Base-by-base conservation (phyloP, 2,329 filamentous ascomycete genomes). In the Capronia americana region DNA sequence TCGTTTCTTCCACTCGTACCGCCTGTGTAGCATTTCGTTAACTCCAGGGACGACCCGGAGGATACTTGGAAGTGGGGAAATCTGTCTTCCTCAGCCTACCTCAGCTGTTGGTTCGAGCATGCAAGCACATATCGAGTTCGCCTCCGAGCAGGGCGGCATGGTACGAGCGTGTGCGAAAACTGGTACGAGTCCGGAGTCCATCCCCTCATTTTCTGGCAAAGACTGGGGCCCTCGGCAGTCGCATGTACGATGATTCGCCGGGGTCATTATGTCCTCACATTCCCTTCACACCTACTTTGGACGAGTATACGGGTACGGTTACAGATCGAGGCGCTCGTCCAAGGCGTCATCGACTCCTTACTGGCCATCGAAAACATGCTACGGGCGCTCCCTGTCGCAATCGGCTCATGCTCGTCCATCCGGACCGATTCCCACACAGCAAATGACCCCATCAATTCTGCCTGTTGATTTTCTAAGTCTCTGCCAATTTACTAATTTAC, bases 361-460 rank as follows among this genome's bases (percentile, higher is more conserved):
- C 44, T 57, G 38, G 38, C 57, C 57, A 50, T 59, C 41, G 41
- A 32, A 48, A 41, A 20, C 46, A 41, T 44, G 32, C 54, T 28
- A 23, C 20, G n/a, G 24, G 38, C 28, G 41, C 57, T 50, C 11
- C n/a, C 5, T 26, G 48, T 24, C 53, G 41, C 34, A 55, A 30
- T 63, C 53, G 60, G 54, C 60, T 63, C 53, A 38, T 55, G 32
- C 24, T 57, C 28, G 38, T 26, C 38, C 51, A 46, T 56, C 54
- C 53, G 28, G 12, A 20, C 41, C 57, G 38, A 41, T 20, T 38
- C 48, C 48, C 17, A 44, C 7, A 44, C 38, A n/a, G 38, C 17
- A 3, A n/a, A 6, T 44, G 38, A n/a, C 17, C 14, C 38, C 38
- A 20, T 44, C 17, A 3, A n/a, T n/a, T 44, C 5, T 44, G 38